Evolutionary conservation across 345 rosid species (phyloP).

Genomic region (Salix arbutifolia): DNA sequence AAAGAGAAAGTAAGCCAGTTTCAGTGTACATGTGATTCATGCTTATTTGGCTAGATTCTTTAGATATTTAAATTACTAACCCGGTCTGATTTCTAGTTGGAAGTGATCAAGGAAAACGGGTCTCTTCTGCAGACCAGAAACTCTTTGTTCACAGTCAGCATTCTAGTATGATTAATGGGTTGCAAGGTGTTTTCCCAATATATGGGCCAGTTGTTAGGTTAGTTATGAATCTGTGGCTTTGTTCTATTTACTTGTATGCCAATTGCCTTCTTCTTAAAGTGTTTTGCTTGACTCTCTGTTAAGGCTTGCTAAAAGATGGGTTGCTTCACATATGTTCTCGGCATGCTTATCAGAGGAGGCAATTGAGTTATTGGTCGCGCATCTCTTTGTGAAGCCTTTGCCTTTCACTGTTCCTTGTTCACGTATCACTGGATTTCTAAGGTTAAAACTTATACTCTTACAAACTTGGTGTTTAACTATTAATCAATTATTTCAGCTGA

Average conservation of each 20-base stretch:
- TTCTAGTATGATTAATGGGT: constrained; percentile 91
- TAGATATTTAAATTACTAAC: constrained; percentile 14
- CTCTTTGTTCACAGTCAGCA: constrained; percentile 77
- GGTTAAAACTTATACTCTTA: constrained; percentile 39
- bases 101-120: constrained; percentile 42
- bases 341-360: constrained; percentile 86
- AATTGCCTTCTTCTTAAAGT: not conserved
- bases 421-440: constrained; percentile 76
- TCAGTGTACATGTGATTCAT: constrained; percentile 14
- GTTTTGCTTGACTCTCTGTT: constrained; percentile 8
- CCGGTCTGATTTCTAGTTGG: constrained; percentile 43
- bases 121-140: constrained; percentile 57
- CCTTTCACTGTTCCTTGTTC: constrained; percentile 80
- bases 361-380: constrained; percentile 75
- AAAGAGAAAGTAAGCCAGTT: constrained; percentile 59
- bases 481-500: not conserved
- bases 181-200: constrained; percentile 56
- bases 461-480: not conserved
- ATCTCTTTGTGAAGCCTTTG: constrained; percentile 69
- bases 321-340: constrained; percentile 85
- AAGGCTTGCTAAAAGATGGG: constrained; percentile 97
- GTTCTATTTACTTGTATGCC: not conserved
- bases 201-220: constrained; percentile 81
- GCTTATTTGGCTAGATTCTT: not conserved
- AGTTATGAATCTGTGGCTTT: constrained; percentile 9